Evolutionary conservation across 306 rosid genomes (phyloP).

Genomic region (Hippophae rhamnoides): DNA sequence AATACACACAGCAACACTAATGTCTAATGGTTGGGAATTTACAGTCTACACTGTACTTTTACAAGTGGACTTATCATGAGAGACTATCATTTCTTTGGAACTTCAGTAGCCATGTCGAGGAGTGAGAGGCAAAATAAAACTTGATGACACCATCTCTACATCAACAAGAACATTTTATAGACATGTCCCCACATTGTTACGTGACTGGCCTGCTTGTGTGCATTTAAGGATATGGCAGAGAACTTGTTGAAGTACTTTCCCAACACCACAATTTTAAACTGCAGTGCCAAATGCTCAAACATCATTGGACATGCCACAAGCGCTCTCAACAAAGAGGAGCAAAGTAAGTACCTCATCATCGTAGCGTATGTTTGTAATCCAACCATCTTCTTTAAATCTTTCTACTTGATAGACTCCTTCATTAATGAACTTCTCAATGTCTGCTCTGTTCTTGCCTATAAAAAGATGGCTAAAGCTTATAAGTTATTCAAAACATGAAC

Average conservation of each 20-base stretch:
- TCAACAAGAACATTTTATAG: no score
- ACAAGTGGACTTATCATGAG: background rate
- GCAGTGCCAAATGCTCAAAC: conserved; percentile 6
- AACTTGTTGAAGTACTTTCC: no score
- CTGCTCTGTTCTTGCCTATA: conserved; percentile 67
- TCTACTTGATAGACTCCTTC: conserved; percentile 81
- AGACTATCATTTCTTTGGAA: background rate
- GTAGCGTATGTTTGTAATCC: conserved; percentile 66
- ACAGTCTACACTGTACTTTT: background rate
- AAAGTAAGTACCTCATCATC: conserved; percentile 73
- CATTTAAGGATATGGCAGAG: no score
- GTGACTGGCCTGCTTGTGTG: no score
- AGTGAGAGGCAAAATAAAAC: no score
- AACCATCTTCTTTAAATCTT: conserved; percentile 76
- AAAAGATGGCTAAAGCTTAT: conserved; percentile 16
- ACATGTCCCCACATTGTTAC: no score
- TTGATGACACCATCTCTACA: no score
- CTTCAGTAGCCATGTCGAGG: conserved; percentile 1
- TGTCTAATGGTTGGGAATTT: conserved; percentile 2
- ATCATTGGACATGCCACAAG: conserved; percentile 7
- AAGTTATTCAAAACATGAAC: conserved; percentile 17
- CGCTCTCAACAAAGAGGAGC: conserved; percentile 12
- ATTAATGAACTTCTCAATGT: conserved; percentile 61
- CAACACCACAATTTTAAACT: conserved; percentile 2
- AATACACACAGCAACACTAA: background rate